Percentiles rank a stretch among this genome's conserved stretches.
phyloP scores from a whole-genome alignment of 1,139 yeast genomes.

The Nadsonia commutata region DNA sequence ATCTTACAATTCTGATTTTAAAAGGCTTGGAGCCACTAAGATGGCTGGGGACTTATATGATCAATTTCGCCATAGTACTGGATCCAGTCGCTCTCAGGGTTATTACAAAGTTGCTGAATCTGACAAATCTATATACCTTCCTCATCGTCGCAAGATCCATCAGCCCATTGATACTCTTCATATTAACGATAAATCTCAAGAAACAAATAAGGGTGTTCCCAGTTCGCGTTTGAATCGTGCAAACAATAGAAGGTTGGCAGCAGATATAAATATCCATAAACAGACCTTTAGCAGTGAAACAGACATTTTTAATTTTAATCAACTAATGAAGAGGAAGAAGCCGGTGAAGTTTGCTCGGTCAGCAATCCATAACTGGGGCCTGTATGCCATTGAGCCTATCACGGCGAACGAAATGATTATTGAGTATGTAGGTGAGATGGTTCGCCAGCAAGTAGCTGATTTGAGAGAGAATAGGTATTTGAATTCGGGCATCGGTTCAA shows the following conservation, averaged over 20 bases:
- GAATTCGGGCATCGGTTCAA: constrained; percentile 88
- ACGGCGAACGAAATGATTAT: constrained; percentile 94
- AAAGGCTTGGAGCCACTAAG: constrained; percentile 13
- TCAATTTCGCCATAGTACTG: constrained; percentile 22
- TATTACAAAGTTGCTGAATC: constrained; percentile 60
- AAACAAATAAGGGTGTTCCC: constrained; percentile 19
- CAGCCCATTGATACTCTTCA: constrained; percentile 24
- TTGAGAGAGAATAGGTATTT: constrained; percentile 76
- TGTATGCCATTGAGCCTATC: constrained; percentile 88
- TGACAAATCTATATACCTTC: constrained; percentile 60
- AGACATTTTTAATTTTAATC: constrained; percentile 63
- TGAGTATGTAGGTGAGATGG: constrained; percentile 95
- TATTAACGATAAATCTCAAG: constrained; percentile 21
- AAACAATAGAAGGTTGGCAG: constrained; percentile 77
- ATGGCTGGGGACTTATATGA: constrained; percentile 1
- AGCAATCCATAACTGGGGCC: constrained; percentile 96
- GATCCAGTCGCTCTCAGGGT: constrained; percentile 64
- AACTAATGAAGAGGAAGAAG: constrained; percentile 74
- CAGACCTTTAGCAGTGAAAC: constrained; percentile 70
- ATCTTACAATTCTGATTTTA: constrained; percentile 10
- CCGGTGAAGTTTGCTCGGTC: constrained; percentile 94
- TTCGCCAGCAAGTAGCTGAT: constrained; percentile 90
- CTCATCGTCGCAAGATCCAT: constrained; percentile 52
- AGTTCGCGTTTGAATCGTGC: constrained; percentile 74
- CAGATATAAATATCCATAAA: constrained; percentile 73